Base-by-base conservation (phyloP, 2,329 filamentous ascomycete species). In the Cladophialophora carrionii region DNA sequence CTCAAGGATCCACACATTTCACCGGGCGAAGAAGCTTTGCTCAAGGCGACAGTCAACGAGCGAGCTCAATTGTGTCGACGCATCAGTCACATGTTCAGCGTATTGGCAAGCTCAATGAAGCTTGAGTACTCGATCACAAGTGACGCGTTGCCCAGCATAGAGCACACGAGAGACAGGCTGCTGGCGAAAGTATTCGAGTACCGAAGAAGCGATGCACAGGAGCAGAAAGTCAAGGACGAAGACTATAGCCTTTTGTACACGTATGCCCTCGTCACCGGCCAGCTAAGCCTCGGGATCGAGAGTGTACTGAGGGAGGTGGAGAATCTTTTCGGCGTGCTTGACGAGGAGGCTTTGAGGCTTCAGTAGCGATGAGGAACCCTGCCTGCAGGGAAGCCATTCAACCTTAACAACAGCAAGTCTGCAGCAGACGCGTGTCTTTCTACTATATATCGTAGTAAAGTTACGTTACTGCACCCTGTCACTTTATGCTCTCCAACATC, bases 211-310 rank as follows among this genome's bases (percentile, higher is more conserved):
- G 86, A 88, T 61, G 81, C 82, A 1, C 74, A 75, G 26, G 82
- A 80, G 63, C 78, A 77, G 17, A 72, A 75, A 29, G 79, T 78
- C 1, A 79, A 76, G 1, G 81, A 83, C 61, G 80, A 82, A 68
- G 95, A 99, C 74, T 98, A 95, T 76, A 92, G 94, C 68, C 80
- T 98, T 70, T 78, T 98, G 51, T 99, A 98, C 78, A 93, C 94
- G 20, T 99, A 96, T 79, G 86, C 85, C 24, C 77, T 89, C 53
- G 86, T 88, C 29, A 88, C 86, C 32, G 85, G 82, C 41, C 86
- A 87, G 69, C 74, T 87, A 49, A 83, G 83, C 20, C 78, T 81
- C 49, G 84, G 86, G 66, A 85, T 87, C 57, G 77, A 75, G 32
- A 77, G 78, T n/a, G 80, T 86, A 31, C 80, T 83, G 49, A 78